Conservation (phyloP, 2,329 filamentous ascomycete genomes). For the Microdochium bolleyi region DNA sequence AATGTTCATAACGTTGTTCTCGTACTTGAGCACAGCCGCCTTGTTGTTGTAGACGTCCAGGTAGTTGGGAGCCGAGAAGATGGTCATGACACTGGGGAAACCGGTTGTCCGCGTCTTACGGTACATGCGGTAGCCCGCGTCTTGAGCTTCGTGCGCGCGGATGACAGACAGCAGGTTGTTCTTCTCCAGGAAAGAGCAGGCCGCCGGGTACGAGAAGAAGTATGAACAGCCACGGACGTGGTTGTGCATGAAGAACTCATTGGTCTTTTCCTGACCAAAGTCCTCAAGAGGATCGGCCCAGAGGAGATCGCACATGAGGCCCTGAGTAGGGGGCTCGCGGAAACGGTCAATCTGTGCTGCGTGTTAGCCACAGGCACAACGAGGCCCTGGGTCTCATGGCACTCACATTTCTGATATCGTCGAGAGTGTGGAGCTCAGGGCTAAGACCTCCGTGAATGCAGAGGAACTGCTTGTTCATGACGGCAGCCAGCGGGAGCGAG, state of each 20-base stretch:
- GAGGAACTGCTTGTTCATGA: constrained; percentile 99
- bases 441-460: constrained; percentile 97
- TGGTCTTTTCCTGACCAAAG: constrained; percentile 97
- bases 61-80: constrained; percentile 98
- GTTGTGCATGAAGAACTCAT: constrained; percentile 96
- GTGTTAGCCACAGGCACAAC: constrained; percentile 7
- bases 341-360: constrained; percentile 79
- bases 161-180: constrained; percentile 97
- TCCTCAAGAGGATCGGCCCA: constrained; percentile 98
- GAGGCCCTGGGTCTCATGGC: background rate
- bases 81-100: constrained; percentile 99
- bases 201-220: constrained; percentile 97
- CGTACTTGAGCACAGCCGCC: constrained; percentile 95
- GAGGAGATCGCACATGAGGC: constrained; percentile 97
- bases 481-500: constrained; percentile 80
- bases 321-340: constrained; percentile 92
- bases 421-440: constrained; percentile 90
- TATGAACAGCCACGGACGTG: constrained; percentile 97
- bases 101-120: constrained; percentile 96
- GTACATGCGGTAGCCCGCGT: constrained; percentile 98
- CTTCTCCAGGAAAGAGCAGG: constrained; percentile 96
- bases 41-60: constrained; percentile 99
- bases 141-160: constrained; percentile 94
- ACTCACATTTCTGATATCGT: constrained; percentile 81
- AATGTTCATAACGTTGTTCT: constrained; percentile 99